These are phyloP conservation scores for Kodamaea suecica DNA, from an alignment of 1,139 yeast genomes.

Conservation along the genomic window DNA sequence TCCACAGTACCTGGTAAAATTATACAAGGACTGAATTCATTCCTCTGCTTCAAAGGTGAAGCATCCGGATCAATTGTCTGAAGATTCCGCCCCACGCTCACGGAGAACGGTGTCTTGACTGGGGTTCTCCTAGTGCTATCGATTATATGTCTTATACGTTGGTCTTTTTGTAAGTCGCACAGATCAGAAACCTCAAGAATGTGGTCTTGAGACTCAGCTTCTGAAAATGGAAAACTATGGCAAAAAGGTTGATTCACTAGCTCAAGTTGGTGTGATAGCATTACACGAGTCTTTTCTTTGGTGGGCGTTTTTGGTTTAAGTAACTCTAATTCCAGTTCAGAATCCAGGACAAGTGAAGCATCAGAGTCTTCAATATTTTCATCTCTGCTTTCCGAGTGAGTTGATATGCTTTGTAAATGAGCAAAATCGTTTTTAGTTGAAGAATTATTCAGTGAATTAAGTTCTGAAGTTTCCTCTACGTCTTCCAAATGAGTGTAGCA, in stretches of 20 bases:
- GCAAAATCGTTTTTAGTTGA: too few species aligned
- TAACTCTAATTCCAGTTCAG: constrained; percentile 24
- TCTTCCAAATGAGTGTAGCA: too few species aligned
- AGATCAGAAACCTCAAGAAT: constrained; percentile 12
- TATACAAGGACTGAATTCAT: background rate
- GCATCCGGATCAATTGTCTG: background rate
- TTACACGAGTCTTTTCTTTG: constrained; percentile 2
- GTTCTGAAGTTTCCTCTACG: too few species aligned
- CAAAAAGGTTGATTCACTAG: constrained; percentile 8
- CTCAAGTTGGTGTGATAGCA: constrained; percentile 6
- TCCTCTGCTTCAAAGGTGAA: constrained; percentile 1
- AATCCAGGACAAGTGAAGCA: constrained; percentile 24
- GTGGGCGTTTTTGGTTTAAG: constrained; percentile 4
- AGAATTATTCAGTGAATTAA: too few species aligned
- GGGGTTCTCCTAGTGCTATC: constrained; percentile 6
- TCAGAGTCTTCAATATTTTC: constrained; percentile 6
- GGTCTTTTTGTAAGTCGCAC: constrained; percentile 7
- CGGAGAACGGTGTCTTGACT: constrained; percentile 8
- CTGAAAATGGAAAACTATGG: constrained; percentile 21
- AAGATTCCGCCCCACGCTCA: too few species aligned
- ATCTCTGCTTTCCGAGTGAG: too few species aligned
- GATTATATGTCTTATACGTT: constrained; percentile 3
- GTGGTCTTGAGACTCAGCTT: constrained; percentile 5
- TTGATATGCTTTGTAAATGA: too few species aligned
- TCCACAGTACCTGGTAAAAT: background rate